Conservation (phyloP, 2,329 filamentous ascomycete species). For the Fusarium citri region DNA sequence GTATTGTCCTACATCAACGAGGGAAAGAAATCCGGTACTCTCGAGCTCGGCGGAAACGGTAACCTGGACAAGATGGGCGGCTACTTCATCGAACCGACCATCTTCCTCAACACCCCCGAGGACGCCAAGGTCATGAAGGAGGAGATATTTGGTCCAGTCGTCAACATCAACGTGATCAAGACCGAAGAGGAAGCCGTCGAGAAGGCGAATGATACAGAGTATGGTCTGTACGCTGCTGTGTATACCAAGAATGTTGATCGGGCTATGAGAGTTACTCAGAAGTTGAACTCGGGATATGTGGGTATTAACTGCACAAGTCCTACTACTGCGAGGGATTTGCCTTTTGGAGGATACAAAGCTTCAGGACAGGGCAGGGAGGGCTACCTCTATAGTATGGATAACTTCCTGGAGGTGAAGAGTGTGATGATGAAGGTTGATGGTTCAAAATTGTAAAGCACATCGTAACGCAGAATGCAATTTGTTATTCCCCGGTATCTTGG, state of each 20-base stretch:
- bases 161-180: conserved; percentile 62
- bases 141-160: conserved; percentile 74
- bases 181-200: conserved; percentile 50
- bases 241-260: conserved; percentile 66
- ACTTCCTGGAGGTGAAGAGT: conserved; percentile 39
- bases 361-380: conserved; percentile 34
- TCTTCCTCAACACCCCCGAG: conserved; percentile 42
- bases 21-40: conserved; percentile 24
- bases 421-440: conserved; percentile 37
- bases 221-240: conserved; percentile 66
- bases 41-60: conserved; percentile 22
- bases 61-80: conserved; percentile 15
- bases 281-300: conserved; percentile 69
- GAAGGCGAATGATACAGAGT: conserved; percentile 59
- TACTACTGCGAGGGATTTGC: conserved; percentile 12
- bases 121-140: conserved; percentile 63
- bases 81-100: conserved; percentile 33
- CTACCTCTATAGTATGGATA: conserved; percentile 30
- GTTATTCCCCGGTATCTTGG: fast-evolving
- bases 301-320: conserved; percentile 63
- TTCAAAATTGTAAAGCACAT: conserved; percentile 10
- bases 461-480: background rate
- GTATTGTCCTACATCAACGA: conserved; percentile 29
- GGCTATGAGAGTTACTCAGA: conserved; percentile 59
- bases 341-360: conserved; percentile 34